Percentiles rank a stretch among this genome's conserved stretches.
These are phyloP conservation scores for Suillus clintonianus DNA, from an alignment of 768 basidiomycete species.

Conservation along the genomic window DNA sequence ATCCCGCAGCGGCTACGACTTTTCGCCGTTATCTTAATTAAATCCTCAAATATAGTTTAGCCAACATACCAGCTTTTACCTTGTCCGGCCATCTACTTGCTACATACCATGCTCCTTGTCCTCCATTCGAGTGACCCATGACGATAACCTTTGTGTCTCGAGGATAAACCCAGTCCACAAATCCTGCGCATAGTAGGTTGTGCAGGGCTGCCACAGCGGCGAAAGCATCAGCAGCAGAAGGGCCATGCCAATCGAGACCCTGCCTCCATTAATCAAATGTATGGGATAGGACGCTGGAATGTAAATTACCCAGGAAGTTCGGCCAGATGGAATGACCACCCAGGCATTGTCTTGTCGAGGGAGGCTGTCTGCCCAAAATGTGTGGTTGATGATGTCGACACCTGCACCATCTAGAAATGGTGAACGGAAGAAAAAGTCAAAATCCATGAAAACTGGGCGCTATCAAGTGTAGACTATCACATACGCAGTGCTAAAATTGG, in stretches of 20 bases:
- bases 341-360: conserved; percentile 63
- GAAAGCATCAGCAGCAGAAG: conserved; percentile 74
- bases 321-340: conserved; percentile 81
- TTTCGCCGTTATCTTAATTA: background rate
- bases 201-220: conserved; percentile 57
- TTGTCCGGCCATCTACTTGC: conserved; percentile 78
- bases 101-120: conserved; percentile 86
- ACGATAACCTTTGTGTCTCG: conserved; percentile 52
- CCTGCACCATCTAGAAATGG: conserved; percentile 76
- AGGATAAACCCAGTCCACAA: conserved; percentile 44
- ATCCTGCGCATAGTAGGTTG: conserved; percentile 41
- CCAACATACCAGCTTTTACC: conserved; percentile 17
- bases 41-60: background rate
- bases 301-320: conserved; percentile 72
- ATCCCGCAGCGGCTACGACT: conserved; percentile 81
- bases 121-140: conserved; percentile 93
- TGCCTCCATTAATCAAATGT: conserved; percentile 24
- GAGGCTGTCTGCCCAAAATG: conserved; percentile 67
- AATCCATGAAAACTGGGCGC: background rate
- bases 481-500: conserved; percentile 68
- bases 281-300: background rate
- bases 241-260: conserved; percentile 95
- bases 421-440: conserved; percentile 6
- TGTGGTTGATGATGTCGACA: conserved; percentile 58
- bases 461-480: conserved; percentile 19